Evolutionary conservation across 2,329 filamentous ascomycete species (phyloP), one percentile per base, ranked within the genome.

Genomic region (Coniochaeta sp.): DNA sequence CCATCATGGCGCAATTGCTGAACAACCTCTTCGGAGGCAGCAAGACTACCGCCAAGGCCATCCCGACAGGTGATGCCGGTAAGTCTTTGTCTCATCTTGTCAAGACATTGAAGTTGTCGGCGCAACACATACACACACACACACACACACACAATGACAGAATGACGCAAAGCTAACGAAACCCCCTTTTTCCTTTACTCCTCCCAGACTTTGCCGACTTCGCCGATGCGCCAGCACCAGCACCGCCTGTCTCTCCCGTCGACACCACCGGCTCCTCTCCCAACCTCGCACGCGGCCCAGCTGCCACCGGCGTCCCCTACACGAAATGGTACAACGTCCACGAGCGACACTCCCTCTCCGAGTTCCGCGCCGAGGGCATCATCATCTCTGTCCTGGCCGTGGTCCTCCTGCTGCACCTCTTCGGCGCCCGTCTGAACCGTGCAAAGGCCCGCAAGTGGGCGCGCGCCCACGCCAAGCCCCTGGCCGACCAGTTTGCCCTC

Each of bases 291-390:
- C 61, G 75, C 56, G 67, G 70, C 34, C 80, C 82, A 62, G 79
- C 77, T 52, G 73, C 76, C 55, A 79, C 81, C 52, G 75, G 72
- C 50, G 77, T 80, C 28, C 89, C 90, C 16, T 97, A 89, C 75
- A 96, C 92, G 58, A 91, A 91, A 80, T 99, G 95, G 95, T 99
- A 98, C 79, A 91, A 92, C 60, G 81, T 98, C 63, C 95, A 96
- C 83, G 93, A 98, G 83, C 91, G 95, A 70, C 87, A 93, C 69
- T 87, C 87, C 28, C 78, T 88, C 62, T 82, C 81, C 70, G 95
- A 99, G 74, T 99, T 99, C 82, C 87, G 87, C 76, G 83, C 88
- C 69, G 95, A 99, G 78, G 89, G 90, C 62, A 78, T 92, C 72
- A 89, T 99, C 68, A 77, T 97, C 62, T 83, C 84, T 36, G 80